Evolutionary conservation across 371 early-diverging fungal genomes (phyloP).

Genomic region (Apophysomyces elegans): DNA sequence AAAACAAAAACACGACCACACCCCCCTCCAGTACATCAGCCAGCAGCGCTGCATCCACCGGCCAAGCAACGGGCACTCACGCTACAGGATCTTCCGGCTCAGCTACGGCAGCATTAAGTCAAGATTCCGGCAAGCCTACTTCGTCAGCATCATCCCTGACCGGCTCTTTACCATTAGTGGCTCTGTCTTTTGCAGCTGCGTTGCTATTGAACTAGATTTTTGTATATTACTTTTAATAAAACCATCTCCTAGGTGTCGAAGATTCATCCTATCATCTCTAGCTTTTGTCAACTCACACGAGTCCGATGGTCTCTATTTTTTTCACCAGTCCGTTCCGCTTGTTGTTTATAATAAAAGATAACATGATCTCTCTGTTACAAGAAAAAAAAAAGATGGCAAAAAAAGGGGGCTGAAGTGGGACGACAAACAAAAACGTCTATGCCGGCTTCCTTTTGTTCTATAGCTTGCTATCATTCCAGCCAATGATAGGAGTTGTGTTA

Average conservation of each 20-base stretch:
- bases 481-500: no score
- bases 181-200: not conserved
- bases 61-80: not conserved
- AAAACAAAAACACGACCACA: not conserved
- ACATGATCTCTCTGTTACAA: no score
- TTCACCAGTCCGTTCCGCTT: no score
- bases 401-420: no score
- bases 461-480: no score
- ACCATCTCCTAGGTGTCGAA: not conserved
- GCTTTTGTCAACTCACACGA: no score
- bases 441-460: no score
- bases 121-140: not conserved
- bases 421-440: no score
- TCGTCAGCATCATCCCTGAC: not conserved
- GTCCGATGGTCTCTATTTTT: no score
- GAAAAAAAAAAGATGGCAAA: no score
- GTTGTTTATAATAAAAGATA: no score
- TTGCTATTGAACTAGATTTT: not conserved
- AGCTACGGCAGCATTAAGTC: not conserved
- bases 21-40: not conserved
- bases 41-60: not conserved
- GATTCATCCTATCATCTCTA: no score
- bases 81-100: not conserved
- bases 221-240: conserved; percentile 8
- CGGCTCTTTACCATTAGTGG: not conserved